Evolutionary conservation across 495 filamentous ascomycete genomes (phyloP), one percentile per base, ranked within the genome.

Genomic region (Penicillium turbatum): DNA sequence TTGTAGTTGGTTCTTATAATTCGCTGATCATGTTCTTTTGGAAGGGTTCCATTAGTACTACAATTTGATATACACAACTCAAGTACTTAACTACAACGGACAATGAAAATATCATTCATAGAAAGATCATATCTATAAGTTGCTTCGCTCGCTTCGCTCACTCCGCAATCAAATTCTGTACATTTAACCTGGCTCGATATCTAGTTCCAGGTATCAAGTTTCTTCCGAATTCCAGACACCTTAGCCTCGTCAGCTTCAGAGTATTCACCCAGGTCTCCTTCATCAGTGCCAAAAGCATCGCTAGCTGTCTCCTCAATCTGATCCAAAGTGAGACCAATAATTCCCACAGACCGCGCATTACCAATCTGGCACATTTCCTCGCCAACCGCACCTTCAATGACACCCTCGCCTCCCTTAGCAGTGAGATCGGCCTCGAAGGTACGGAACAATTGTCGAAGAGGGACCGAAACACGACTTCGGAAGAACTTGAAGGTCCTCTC

Each of bases 401-500:
- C 56, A 2, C 74, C 74, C 9, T 69, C 67, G 24, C 74, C 74
- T 36, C 74, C 72, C 27, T 74, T 72, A 15, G 61, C 21, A 1
- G 59, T 37, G 11, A 73, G 56, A 48, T 77, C 72, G 7, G 56
- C 54, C 40, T 74, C 69, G 41, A 75, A 72, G 1, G 62, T 59
- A 24, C 56, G 66, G 48, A 68, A 69, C 6, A 70, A 43, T 1
- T 61, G 54, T 10, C 69, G 67, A 17, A 77, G 59, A 1, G 69
- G 74, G 8, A 55, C 48, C 1, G 73, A 62, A 13, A 72, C 74
- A n/a, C 70, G 49, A 17, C 42, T 61, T n/a, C 68, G 69, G 65
- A 77, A 75, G 54, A 62, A 69, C 11, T 61, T 41, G 13, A 68
- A 61, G 0, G 65, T 69, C 59, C 73, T 74, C 24, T 71, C 67